Percentiles rank a stretch among this genome's conserved stretches.
phyloP scores from a whole-genome alignment of 1,284 basidiomycete genomes.

The Phenoliferia sp. region DNA sequence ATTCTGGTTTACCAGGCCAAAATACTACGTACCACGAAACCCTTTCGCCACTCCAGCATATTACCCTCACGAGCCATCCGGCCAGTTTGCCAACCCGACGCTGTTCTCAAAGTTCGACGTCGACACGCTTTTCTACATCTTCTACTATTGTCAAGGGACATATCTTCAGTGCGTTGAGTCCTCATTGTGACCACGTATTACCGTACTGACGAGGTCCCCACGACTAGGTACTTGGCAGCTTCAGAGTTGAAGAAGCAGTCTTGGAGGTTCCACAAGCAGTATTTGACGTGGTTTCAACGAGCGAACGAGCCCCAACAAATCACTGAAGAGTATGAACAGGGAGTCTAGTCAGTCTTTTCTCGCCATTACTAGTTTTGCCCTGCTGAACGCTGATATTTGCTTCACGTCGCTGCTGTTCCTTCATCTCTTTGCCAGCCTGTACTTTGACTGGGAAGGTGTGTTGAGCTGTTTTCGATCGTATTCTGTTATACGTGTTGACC shows the following conservation, averaged over 20 bases:
- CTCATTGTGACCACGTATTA: background rate
- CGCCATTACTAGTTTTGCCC: background rate
- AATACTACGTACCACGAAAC: slow-evolving; percentile 93
- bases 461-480: background rate
- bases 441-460: background rate
- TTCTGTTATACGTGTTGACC: no score
- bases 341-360: slow-evolving; percentile 52
- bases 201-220: background rate
- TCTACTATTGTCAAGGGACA: slow-evolving; percentile 72
- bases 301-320: slow-evolving; percentile 98
- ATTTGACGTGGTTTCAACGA: slow-evolving; percentile 99
- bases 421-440: background rate
- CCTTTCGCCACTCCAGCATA: slow-evolving; percentile 87
- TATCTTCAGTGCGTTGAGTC: slow-evolving; percentile 35
- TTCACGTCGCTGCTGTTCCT: no score
- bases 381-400: background rate
- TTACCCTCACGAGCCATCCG: slow-evolving; percentile 85
- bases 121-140: slow-evolving; percentile 97
- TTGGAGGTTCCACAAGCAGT: slow-evolving; percentile 99
- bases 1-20: slow-evolving; percentile 56
- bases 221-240: slow-evolving; percentile 79
- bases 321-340: slow-evolving; percentile 99
- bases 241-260: slow-evolving; percentile 96
- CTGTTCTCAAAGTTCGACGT: slow-evolving; percentile 92
- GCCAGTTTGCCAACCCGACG: slow-evolving; percentile 74